These are phyloP conservation scores for Phytophthora constricta DNA, from an alignment of 352 stramenopile genomes.

Conservation along the genomic window DNA sequence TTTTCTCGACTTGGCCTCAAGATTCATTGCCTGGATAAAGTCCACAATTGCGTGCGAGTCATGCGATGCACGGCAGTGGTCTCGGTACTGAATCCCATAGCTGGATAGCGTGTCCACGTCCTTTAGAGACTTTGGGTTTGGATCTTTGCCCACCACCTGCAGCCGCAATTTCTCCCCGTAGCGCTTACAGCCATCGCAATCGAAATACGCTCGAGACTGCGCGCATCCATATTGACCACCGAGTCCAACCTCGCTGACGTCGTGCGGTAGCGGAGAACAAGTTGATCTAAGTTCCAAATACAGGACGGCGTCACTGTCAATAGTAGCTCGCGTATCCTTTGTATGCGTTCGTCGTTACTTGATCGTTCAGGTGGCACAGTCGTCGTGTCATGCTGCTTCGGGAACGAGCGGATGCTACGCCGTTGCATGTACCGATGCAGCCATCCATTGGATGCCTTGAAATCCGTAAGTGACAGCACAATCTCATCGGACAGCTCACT, in stretches of 20 bases:
- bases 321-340: constrained; percentile 59
- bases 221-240: constrained; percentile 52
- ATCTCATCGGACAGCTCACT: constrained; percentile 74
- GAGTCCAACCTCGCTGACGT: constrained; percentile 45
- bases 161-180: constrained; percentile 66
- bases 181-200: constrained; percentile 66
- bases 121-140: constrained; percentile 45
- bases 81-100: constrained; percentile 55
- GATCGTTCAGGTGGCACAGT: constrained; percentile 12
- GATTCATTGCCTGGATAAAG: constrained; percentile 68
- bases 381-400: constrained; percentile 49
- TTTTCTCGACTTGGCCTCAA: constrained; percentile 58
- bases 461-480: constrained; percentile 79
- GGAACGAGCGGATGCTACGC: constrained; percentile 67
- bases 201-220: constrained; percentile 59
- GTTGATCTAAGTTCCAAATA: constrained; percentile 80
- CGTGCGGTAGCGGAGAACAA: constrained; percentile 55
- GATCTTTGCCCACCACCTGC: constrained; percentile 61
- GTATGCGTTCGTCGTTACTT: constrained; percentile 51
- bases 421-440: constrained; percentile 80
- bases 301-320: constrained; percentile 54
- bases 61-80: constrained; percentile 51
- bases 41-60: constrained; percentile 59
- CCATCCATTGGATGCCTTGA: constrained; percentile 88
- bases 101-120: constrained; percentile 40